Evolutionary conservation across 2,329 filamentous ascomycete genomes (phyloP).

Genomic region (Colletotrichum spaethianum): DNA sequence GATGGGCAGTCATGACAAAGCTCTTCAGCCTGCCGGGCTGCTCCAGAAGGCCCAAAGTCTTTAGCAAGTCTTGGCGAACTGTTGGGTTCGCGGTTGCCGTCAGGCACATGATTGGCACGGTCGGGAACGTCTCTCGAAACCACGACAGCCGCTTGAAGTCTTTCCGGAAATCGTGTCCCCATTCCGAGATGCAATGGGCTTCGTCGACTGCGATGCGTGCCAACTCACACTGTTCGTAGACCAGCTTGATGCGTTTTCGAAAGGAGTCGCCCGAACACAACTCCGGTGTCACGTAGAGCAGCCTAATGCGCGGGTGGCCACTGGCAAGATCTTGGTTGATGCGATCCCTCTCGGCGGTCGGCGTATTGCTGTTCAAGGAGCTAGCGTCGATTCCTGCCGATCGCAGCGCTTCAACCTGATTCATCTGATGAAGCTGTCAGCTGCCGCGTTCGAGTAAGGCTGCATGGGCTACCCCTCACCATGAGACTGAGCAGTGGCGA

Average conservation of each 20-base stretch:
- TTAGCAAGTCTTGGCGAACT: constrained; percentile 87
- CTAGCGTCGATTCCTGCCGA: constrained; percentile 83
- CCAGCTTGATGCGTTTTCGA: constrained; percentile 78
- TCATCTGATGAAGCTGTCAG: constrained; percentile 72
- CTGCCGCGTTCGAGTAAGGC: constrained; percentile 16
- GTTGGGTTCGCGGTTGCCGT: constrained; percentile 90
- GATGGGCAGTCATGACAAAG: constrained; percentile 87
- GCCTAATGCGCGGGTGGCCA: constrained; percentile 84
- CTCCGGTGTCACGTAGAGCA: constrained; percentile 96
- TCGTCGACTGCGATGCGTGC: constrained; percentile 92
- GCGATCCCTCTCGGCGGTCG: constrained; percentile 72
- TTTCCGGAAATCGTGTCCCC: constrained; percentile 97
- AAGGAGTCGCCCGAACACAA: constrained; percentile 85
- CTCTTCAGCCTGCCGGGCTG: constrained; percentile 72
- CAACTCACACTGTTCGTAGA: constrained; percentile 87
- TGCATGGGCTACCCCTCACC: constrained; percentile 62
- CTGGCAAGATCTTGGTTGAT: constrained; percentile 88
- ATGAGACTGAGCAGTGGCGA: constrained; percentile 92
- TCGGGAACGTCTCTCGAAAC: constrained; percentile 85
- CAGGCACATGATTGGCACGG: constrained; percentile 91
- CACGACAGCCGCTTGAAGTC: constrained; percentile 90
- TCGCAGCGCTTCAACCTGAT: constrained; percentile 88
- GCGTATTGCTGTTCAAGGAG: constrained; percentile 88
- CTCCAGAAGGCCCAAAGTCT: constrained; percentile 77
- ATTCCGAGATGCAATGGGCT: constrained; percentile 97